These are phyloP conservation scores for Phytophthora cryptogea DNA, from an alignment of 352 stramenopile species.

Conservation along the genomic window DNA sequence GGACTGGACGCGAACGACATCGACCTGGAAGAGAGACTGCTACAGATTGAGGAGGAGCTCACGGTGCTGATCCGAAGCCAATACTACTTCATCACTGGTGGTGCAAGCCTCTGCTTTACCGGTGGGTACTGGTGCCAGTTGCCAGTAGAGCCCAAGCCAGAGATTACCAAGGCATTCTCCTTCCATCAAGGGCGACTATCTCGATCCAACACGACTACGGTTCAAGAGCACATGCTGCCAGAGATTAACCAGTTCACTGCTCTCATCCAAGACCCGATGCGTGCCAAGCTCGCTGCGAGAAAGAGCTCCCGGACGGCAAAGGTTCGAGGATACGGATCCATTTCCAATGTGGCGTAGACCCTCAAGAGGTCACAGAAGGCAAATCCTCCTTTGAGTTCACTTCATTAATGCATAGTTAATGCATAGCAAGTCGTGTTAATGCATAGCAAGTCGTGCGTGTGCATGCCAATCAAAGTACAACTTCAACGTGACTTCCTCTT, in stretches of 20 bases:
- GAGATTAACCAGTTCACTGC: conserved; percentile 73
- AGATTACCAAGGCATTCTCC: conserved; percentile 35
- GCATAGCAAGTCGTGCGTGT: no score
- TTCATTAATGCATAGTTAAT: no score
- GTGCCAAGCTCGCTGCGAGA: neutral
- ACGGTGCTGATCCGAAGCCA: conserved; percentile 74
- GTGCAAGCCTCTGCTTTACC: conserved; percentile 33
- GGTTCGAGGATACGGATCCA: conserved; percentile 21
- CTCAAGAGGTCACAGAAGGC: no score
- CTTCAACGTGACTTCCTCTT: conserved; percentile 10
- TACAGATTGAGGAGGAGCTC: conserved; percentile 80
- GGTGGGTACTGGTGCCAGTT: conserved; percentile 26
- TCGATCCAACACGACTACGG: conserved; percentile 37
- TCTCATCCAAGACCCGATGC: conserved; percentile 37
- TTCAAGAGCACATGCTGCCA: conserved; percentile 51
- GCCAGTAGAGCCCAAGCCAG: conserved; percentile 13
- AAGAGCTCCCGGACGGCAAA: conserved; percentile 3
- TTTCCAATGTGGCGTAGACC: conserved; percentile 11
- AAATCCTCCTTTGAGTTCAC: no score
- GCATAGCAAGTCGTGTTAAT: no score
- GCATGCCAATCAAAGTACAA: neutral
- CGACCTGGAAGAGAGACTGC: conserved; percentile 67
- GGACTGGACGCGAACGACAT: conserved; percentile 79
- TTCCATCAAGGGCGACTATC: conserved; percentile 69
- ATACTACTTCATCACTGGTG: conserved; percentile 77